Evolutionary conservation across 495 filamentous ascomycete genomes (phyloP), one percentile per base, ranked within the genome.

Genomic region (Astrothelium macrocarpum): DNA sequence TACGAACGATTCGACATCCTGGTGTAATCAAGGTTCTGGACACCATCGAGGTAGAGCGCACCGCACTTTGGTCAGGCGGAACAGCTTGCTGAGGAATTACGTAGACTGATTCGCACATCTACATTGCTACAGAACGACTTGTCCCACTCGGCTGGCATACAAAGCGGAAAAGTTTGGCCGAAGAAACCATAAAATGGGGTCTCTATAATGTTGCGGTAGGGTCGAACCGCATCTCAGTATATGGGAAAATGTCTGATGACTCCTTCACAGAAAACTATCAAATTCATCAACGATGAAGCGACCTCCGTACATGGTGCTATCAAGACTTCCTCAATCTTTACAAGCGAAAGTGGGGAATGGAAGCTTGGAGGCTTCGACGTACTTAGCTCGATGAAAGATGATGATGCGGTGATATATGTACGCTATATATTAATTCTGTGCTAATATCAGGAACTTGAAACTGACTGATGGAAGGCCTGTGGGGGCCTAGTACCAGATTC

Each of bases 291-390:
- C 70, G 87, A 89, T 39, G 95, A 97, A 67, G 94, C 93, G 1
- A 80, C 87, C 3, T 95, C 91, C 0, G 84, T 97, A 3, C 94
- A 98, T 69, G 94, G 92, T 42, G 90, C 82, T 65, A 79, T 97
- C 31, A 83, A 90, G 61, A 85, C 87, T 25, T 88, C 90, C 1
- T 96, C 93, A 0, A 82, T 98, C 67, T 97, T 87, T 71, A 90
- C 86, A 16, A 89, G 90, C 73, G 92, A 97, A 72, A 96, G 94
- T 75, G 94, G 94, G 32, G 94, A 97, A 73, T 98, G 94, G 94
- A 97, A 94, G 73, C 77, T 98, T 2, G 91, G 89, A 2, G 94
- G 94, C 10, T 94, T 97, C 63, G 95, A 98, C 66, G 81, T 95
- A 11, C 73, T 97, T 42, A 97, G 93, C 75, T 95, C 89, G 25